Percentiles rank a stretch among this genome's conserved stretches.
Conservation (phyloP, 2,329 filamentous ascomycete genomes). For the Aspergillus caelatus region DNA sequence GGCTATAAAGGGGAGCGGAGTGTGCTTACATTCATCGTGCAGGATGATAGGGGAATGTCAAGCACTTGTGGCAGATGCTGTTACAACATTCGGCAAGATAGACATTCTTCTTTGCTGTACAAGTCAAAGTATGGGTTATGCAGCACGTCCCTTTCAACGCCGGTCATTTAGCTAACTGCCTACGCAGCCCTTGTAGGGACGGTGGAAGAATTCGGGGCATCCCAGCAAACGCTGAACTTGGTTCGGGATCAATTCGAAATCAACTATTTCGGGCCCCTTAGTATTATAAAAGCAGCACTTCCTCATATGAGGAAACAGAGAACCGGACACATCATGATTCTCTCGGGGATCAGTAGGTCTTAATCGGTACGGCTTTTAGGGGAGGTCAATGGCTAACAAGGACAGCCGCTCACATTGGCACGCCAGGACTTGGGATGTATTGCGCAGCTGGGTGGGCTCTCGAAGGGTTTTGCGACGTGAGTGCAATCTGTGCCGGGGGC, state of each 20-base stretch:
- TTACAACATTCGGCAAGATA: conserved; percentile 80
- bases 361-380: not conserved
- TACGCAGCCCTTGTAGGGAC: conserved; percentile 77
- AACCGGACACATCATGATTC: conserved; percentile 85
- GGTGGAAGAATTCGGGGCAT: conserved; percentile 84
- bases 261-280: conserved; percentile 94
- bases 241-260: conserved; percentile 90
- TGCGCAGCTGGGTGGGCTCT: conserved; percentile 92
- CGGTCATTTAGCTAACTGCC: conserved; percentile 13
- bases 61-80: conserved; percentile 82
- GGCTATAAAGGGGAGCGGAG: not conserved
- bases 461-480: conserved; percentile 89
- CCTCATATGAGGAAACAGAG: conserved; percentile 77
- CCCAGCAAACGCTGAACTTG: conserved; percentile 71
- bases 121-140: conserved; percentile 68
- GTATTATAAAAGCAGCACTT: conserved; percentile 87
- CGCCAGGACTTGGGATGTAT: conserved; percentile 86
- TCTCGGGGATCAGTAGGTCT: conserved; percentile 74
- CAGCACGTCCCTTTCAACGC: not conserved
- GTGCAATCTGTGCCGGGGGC: conserved; percentile 7
- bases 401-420: conserved; percentile 80
- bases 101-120: conserved; percentile 91
- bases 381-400: conserved; percentile 21
- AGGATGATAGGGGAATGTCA: conserved; percentile 72
- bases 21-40: conserved; percentile 17